Evolutionary conservation across 345 rosid species (phyloP).

Genomic region (Litchi chinensis): DNA sequence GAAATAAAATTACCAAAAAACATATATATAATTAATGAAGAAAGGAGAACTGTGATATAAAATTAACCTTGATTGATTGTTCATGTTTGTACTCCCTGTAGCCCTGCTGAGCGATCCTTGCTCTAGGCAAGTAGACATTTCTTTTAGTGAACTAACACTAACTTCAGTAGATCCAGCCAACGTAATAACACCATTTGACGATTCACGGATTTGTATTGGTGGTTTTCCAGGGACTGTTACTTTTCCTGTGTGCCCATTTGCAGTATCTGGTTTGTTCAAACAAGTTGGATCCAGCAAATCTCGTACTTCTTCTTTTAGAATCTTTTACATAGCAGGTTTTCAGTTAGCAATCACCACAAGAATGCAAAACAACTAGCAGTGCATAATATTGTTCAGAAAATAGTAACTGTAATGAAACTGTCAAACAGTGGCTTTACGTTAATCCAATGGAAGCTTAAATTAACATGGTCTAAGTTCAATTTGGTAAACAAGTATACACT

Average conservation of each 20-base stretch:
- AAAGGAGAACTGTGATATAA: constrained; percentile 17
- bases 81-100: constrained; percentile 99
- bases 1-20: background rate
- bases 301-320: constrained; percentile 95
- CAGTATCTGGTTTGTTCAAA: constrained; percentile 60
- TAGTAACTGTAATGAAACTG: constrained; percentile 3
- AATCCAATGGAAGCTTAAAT: background rate
- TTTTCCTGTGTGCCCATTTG: constrained; percentile 60
- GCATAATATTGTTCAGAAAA: constrained; percentile 11
- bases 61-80: constrained; percentile 87
- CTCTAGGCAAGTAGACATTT: constrained; percentile 93
- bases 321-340: constrained; percentile 47
- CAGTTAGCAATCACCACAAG: constrained; percentile 22
- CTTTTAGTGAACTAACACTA: constrained; percentile 72
- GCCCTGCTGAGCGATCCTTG: constrained; percentile 96
- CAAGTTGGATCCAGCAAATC: constrained; percentile 82
- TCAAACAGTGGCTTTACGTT: constrained; percentile 2
- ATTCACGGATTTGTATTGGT: constrained; percentile 94
- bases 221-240: constrained; percentile 77
- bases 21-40: background rate
- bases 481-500: background rate
- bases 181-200: constrained; percentile 94
- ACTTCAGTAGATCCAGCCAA: constrained; percentile 99
- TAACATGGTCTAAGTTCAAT: constrained; percentile 7
- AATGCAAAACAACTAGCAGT: background rate